Evolutionary conservation across 768 basidiomycete genomes (phyloP).

Genomic region (Boletus sensibilis): DNA sequence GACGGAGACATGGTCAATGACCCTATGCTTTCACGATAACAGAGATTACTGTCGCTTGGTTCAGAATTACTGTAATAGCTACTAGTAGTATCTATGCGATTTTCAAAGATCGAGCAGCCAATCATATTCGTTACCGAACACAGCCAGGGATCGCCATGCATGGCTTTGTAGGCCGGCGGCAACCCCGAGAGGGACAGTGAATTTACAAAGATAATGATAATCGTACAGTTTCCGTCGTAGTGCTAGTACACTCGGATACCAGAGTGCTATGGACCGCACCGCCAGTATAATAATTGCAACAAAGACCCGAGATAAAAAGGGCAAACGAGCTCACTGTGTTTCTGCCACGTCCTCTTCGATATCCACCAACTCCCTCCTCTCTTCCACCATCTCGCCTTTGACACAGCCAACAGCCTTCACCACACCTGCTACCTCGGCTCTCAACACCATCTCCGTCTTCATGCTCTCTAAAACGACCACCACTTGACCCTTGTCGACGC

Average conservation of each 20-base stretch:
- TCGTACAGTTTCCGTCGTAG: background rate
- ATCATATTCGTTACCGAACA: too few relatives aligned
- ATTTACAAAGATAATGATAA: too few relatives aligned
- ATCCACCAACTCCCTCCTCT: constrained; percentile 75
- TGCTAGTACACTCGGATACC: background rate
- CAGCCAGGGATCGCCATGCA: too few relatives aligned
- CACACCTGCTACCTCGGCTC: constrained; percentile 65
- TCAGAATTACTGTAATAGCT: too few relatives aligned
- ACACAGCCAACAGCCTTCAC: constrained; percentile 71
- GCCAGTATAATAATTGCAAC: background rate
- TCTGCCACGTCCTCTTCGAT: constrained; percentile 46
- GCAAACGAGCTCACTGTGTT: background rate
- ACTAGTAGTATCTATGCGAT: too few relatives aligned
- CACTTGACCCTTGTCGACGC: constrained; percentile 76
- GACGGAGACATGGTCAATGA: too few relatives aligned
- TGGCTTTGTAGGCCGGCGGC: too few relatives aligned
- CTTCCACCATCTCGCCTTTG: constrained; percentile 91
- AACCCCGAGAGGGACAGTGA: too few relatives aligned
- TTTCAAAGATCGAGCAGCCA: too few relatives aligned
- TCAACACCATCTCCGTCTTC: constrained; percentile 93
- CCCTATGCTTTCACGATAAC: too few relatives aligned
- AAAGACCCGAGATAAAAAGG: background rate
- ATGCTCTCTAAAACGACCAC: constrained; percentile 90
- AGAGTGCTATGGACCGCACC: background rate
- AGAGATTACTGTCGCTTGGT: too few relatives aligned